phyloP scores from a whole-genome alignment of 768 basidiomycete genomes.

The Crepidotus variabilis region DNA sequence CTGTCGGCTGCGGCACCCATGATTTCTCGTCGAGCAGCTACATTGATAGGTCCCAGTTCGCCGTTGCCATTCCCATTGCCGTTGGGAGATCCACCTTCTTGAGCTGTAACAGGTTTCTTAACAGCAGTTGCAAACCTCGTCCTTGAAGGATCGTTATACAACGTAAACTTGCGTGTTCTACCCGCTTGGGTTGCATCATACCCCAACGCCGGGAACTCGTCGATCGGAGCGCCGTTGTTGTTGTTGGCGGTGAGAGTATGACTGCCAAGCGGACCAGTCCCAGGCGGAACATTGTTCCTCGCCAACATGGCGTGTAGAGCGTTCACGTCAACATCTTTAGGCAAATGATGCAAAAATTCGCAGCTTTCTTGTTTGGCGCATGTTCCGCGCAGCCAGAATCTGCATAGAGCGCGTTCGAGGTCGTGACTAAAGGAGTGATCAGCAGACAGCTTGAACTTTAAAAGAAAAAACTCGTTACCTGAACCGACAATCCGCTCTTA shows the following conservation, averaged over 20 bases:
- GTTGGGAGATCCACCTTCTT: conserved; percentile 18
- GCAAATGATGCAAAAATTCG: conserved; percentile 93
- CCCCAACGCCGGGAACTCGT: conserved; percentile 75
- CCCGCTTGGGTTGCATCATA: conserved; percentile 38
- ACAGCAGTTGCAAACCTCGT: conserved; percentile 89
- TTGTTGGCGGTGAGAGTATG: conserved; percentile 25
- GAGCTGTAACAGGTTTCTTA: conserved; percentile 55
- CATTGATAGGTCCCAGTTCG: conserved; percentile 28
- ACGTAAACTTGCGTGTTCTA: conserved; percentile 39
- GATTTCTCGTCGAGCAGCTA: conserved; percentile 50
- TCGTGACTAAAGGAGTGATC: conserved; percentile 63
- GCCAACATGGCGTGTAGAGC: conserved; percentile 65
- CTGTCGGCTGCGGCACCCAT: conserved; percentile 60
- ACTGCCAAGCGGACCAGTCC: conserved; percentile 37
- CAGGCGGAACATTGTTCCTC: conserved; percentile 56
- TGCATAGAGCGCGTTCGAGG: conserved; percentile 88
- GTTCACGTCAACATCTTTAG: conserved; percentile 78
- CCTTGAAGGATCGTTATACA: conserved; percentile 77
- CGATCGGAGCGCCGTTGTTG: conserved; percentile 24
- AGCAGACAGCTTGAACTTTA: conserved; percentile 2
- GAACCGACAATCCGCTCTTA: conserved; percentile 95
- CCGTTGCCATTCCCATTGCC: conserved; percentile 17
- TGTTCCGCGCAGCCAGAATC: conserved; percentile 97
- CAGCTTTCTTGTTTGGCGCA: conserved; percentile 96
- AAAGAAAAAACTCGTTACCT: conserved; percentile 52